phyloP scores from a whole-genome alignment of 176 grass and related monocot species.

The Raddia distichophylla region DNA sequence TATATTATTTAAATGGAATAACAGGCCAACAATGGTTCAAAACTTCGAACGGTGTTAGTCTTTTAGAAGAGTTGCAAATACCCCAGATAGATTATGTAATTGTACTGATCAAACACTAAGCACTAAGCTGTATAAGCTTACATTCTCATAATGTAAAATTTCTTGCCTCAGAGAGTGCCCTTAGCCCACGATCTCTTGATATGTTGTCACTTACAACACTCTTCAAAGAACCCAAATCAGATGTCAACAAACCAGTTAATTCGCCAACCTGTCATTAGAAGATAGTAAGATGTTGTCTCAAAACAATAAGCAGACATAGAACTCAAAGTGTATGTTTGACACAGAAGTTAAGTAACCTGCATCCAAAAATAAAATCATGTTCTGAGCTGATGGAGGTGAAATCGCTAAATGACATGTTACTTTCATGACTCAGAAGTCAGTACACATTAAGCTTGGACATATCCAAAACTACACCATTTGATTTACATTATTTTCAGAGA shows the following conservation, averaged over 20 bases:
- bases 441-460: background rate
- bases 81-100: conserved; percentile 36
- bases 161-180: conserved; percentile 97
- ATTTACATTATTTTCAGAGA: conserved; percentile 6
- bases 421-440: background rate
- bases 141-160: conserved; percentile 64
- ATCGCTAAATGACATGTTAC: background rate
- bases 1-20: conserved; percentile 34
- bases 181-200: conserved; percentile 93
- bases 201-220: conserved; percentile 90
- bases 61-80: conserved; percentile 19
- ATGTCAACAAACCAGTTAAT: conserved; percentile 93
- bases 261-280: conserved; percentile 78
- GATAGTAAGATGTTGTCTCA: conserved; percentile 23
- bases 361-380: background rate
- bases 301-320: conserved; percentile 21
- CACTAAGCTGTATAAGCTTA: conserved; percentile 60
- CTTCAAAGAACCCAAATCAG: conserved; percentile 93
- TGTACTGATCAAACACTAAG: conserved; percentile 47
- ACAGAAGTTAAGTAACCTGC: background rate
- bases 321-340: background rate
- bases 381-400: conserved; percentile 13
- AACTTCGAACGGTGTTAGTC: conserved; percentile 9
- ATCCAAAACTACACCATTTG: conserved; percentile 27
- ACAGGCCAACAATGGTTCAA: conserved; percentile 7